Conservation (phyloP, 129 eudicot species). For the Mikania micrantha region DNA sequence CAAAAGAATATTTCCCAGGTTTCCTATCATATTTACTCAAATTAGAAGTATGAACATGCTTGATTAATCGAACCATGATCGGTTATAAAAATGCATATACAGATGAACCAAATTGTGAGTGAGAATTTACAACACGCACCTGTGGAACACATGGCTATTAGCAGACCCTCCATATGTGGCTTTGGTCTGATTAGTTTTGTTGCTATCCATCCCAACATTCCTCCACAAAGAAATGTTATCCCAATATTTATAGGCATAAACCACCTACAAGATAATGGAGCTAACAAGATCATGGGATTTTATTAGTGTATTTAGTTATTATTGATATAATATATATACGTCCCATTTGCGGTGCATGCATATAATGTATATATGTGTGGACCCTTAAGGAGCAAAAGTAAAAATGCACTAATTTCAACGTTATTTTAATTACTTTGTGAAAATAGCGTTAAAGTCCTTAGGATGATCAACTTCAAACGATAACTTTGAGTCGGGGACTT, state of each 20-base stretch:
- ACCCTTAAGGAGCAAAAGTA: too few relatives aligned
- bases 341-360: too few relatives aligned
- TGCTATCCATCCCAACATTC: slow-evolving; percentile 64
- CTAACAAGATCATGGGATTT: not conserved
- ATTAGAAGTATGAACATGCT: too few relatives aligned
- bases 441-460: too few relatives aligned
- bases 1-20: slow-evolving; percentile 74
- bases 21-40: slow-evolving; percentile 31
- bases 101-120: not conserved
- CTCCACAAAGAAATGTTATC: slow-evolving; percentile 58
- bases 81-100: too few relatives aligned
- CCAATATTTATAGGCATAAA: slow-evolving; percentile 73
- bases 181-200: slow-evolving; percentile 52
- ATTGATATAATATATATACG: not conserved
- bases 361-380: too few relatives aligned
- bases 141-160: slow-evolving; percentile 57
- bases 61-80: too few relatives aligned
- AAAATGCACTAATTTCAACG: too few relatives aligned
- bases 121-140: slow-evolving; percentile 16
- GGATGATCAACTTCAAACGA: too few relatives aligned
- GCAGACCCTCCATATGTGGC: slow-evolving; percentile 56
- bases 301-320: not conserved
- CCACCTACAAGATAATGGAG: slow-evolving; percentile 51
- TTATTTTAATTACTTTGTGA: too few relatives aligned
- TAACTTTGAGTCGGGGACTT: too few relatives aligned